phyloP scores from a whole-genome alignment of 2,329 filamentous ascomycete genomes.

The Xylariales sp. region DNA sequence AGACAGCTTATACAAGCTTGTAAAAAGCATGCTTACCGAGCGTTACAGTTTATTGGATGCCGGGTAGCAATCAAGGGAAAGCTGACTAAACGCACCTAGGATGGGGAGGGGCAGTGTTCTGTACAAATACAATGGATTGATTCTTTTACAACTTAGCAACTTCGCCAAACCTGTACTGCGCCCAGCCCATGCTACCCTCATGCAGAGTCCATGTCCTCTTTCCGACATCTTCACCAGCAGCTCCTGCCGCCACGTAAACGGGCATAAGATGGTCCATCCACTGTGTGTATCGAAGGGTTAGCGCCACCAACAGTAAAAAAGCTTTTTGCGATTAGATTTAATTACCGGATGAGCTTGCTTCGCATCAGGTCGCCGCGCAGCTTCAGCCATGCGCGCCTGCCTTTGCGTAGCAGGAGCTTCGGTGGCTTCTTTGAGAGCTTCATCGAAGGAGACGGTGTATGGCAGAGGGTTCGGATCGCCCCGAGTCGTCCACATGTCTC shows the following conservation, averaged over 20 bases:
- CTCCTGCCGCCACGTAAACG: slow-evolving; percentile 40
- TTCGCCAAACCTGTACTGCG: slow-evolving; percentile 41
- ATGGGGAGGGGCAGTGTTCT: no score
- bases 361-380: slow-evolving; percentile 38
- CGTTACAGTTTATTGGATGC: no score
- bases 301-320: no score
- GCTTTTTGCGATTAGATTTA: no score
- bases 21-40: no score
- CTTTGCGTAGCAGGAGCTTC: slow-evolving; percentile 34
- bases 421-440: slow-evolving; percentile 62
- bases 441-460: slow-evolving; percentile 61
- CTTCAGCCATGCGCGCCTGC: slow-evolving; percentile 33
- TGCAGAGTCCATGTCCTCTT: slow-evolving; percentile 41
- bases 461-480: slow-evolving; percentile 43
- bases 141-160: no score
- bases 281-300: no score
- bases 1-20: no score
- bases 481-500: slow-evolving; percentile 45
- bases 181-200: slow-evolving; percentile 40
- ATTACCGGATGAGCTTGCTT: slow-evolving; percentile 40
- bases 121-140: no score
- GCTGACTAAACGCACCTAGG: no score
- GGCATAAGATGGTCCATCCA: slow-evolving; percentile 45
- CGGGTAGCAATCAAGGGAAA: no score
- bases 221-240: slow-evolving; percentile 36